phyloP scores from a whole-genome alignment of 2,329 filamentous ascomycete species.

The Colletotrichum agaves region DNA sequence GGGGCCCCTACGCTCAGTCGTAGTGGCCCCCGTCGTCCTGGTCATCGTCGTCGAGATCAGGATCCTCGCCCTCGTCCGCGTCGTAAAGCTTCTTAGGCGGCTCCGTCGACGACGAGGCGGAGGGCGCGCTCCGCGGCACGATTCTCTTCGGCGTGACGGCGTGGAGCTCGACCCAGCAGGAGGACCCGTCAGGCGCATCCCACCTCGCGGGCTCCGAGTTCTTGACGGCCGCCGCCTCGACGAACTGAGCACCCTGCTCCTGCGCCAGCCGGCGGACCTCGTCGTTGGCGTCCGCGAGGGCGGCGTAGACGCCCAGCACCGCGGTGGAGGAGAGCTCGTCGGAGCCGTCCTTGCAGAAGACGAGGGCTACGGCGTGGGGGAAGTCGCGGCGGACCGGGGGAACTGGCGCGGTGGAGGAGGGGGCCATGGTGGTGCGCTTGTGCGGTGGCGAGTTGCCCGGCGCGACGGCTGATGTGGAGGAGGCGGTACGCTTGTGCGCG shows the following conservation, averaged over 20 bases:
- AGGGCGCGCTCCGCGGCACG: slow-evolving; percentile 24
- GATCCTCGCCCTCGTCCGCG: slow-evolving; percentile 48
- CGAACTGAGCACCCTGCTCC: slow-evolving; percentile 40
- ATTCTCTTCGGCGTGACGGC: slow-evolving; percentile 41
- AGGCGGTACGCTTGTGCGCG: slow-evolving; percentile 36
- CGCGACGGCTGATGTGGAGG: slow-evolving; percentile 22
- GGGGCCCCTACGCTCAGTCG: slow-evolving; percentile 6
- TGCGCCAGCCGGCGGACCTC: slow-evolving; percentile 45
- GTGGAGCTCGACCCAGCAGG: slow-evolving; percentile 52
- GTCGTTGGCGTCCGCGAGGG: slow-evolving; percentile 49
- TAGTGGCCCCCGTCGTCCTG: slow-evolving; percentile 36
- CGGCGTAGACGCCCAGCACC: slow-evolving; percentile 47
- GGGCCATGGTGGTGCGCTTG: slow-evolving; percentile 52
- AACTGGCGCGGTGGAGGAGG: slow-evolving; percentile 42
- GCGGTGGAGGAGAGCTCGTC: slow-evolving; percentile 37
- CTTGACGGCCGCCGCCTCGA: slow-evolving; percentile 9
- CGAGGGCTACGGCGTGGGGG: slow-evolving; percentile 44
- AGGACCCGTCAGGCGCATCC: slow-evolving; percentile 48
- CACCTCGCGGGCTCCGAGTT: slow-evolving; percentile 47
- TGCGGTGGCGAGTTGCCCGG: not conserved
- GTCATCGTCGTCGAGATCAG: slow-evolving; percentile 44
- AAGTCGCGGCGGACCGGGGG: slow-evolving; percentile 27
- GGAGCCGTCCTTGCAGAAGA: slow-evolving; percentile 46
- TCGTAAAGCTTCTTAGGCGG: slow-evolving; percentile 46
- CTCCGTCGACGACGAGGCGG: not conserved